Base-by-base conservation (phyloP, 129 eudicot genomes). In the Artemisia tridentata region DNA sequence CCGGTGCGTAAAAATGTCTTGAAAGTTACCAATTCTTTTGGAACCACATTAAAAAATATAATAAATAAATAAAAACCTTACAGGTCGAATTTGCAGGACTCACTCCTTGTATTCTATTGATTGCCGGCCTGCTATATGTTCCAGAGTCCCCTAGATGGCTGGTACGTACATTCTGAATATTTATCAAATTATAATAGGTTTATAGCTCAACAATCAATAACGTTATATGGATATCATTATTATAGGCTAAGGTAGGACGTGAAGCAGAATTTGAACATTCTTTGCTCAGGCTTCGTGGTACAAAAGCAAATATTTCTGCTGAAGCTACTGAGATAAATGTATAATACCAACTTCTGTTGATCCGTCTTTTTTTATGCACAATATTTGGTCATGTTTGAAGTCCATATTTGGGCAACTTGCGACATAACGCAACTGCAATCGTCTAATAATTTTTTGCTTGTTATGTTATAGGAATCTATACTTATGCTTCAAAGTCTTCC, bases 101-200 rank as follows among this genome's bases (percentile, higher is more conserved):
- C 34, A 34, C 88, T 43, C 97, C 97, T 2, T 84, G 92, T 69
- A 8, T 82, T 73, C 46, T 81, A 65, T 62, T 85, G 66, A 73
- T 91, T 14, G 68, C 58, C 20, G 96, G 97, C 20, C 76, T 86
- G 20, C 59, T 86, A 73, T 84, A 88, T 70, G 86, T 91, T 58
- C 97, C 97, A n/a, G 97, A 91, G 64, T 91, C 97, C 29, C 97
- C 97, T 15, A 84, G 97, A 86, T 91, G 97, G 97, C 92, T 91
- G 86, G 97, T 91, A 69, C 78, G 87, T 71, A 49, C 43, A 38
- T 34, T 11, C 14, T 51, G 18, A 3, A 9, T 3, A 12, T 23
- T 11, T 29, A 29, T 29, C 4, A 29, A 29, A 29, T 13, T 54
- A 59, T 7, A 46, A 8, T 18, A 25, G 19, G 62, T 7, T 49